phyloP scores from a whole-genome alignment of 805 yeast species.

The Candida ortonii region DNA sequence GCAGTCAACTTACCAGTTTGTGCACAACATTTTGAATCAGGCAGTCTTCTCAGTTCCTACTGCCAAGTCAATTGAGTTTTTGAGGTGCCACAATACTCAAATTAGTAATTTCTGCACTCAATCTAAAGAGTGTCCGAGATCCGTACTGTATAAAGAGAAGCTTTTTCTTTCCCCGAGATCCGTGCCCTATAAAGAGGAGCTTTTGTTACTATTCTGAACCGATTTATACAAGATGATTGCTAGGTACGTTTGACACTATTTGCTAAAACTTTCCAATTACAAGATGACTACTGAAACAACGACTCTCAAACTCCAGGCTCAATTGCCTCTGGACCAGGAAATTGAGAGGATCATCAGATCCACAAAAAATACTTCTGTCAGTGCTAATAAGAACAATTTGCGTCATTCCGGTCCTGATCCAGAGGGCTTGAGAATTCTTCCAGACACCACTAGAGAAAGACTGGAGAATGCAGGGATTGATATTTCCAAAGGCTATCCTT shows the following conservation, averaged over 20 bases:
- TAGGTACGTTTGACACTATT: background rate
- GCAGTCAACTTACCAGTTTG: too few relatives aligned
- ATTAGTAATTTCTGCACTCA: too few relatives aligned
- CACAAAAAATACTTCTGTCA: constrained; percentile 14
- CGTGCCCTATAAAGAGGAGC: background rate
- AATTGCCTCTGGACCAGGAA: constrained; percentile 21
- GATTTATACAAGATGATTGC: too few relatives aligned
- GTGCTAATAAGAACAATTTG: constrained; percentile 10
- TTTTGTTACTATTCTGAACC: too few relatives aligned
- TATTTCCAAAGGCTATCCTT: constrained; percentile 39
- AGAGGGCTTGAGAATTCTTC: constrained; percentile 28
- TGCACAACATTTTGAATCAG: too few relatives aligned
- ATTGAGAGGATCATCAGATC: constrained; percentile 23
- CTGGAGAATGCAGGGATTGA: constrained; percentile 37
- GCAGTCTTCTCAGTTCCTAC: too few relatives aligned
- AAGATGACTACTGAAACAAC: constrained; percentile 11
- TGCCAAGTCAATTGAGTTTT: too few relatives aligned
- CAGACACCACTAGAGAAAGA: constrained; percentile 31
- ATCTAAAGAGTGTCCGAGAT: too few relatives aligned
- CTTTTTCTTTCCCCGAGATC: too few relatives aligned
- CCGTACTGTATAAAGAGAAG: too few relatives aligned
- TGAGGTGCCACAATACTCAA: too few relatives aligned
- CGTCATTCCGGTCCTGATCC: constrained; percentile 20
- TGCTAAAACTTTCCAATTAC: background rate
- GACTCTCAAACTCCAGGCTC: constrained; percentile 13